phyloP scores from a whole-genome alignment of 2,329 filamentous ascomycete species.

The Cordyceps cateniannulata region DNA sequence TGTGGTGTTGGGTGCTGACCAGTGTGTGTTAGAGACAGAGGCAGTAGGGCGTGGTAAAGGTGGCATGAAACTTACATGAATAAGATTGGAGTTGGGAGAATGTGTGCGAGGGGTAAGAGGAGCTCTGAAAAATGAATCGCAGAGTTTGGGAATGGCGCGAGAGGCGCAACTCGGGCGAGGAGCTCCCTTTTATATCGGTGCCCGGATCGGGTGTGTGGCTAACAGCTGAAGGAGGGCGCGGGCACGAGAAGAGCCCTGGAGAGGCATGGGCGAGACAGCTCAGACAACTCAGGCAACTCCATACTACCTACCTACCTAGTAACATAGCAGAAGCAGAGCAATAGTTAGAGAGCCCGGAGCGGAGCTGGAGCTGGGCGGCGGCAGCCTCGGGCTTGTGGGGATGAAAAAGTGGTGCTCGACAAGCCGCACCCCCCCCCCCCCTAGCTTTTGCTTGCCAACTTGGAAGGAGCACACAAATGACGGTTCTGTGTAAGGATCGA shows the following conservation, averaged over 20 bases:
- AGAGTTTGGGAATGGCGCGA: neutral
- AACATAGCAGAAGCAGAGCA: too few relatives aligned
- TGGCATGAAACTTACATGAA: neutral
- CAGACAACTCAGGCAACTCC: neutral
- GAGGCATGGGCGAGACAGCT: neutral
- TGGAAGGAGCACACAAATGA: neutral
- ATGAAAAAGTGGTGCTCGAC: neutral
- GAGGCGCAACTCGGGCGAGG: neutral
- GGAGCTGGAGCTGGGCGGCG: neutral
- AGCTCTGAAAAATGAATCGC: neutral
- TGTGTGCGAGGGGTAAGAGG: neutral
- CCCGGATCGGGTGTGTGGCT: slow-evolving; percentile 9
- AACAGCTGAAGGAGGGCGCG: neutral
- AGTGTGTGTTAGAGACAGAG: neutral
- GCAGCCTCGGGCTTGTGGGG: neutral
- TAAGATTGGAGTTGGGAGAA: neutral
- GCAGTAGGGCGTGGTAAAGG: neutral
- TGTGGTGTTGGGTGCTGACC: neutral
- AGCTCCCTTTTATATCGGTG: slow-evolving; percentile 3
- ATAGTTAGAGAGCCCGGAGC: too few relatives aligned
- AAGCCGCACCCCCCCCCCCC: neutral
- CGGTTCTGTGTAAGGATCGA: neutral
- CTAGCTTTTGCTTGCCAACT: neutral
- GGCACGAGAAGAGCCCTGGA: neutral
- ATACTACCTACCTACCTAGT: too few relatives aligned